Conservation (phyloP, 192 early-diverging fungal genomes). For the Backusella sp. region DNA sequence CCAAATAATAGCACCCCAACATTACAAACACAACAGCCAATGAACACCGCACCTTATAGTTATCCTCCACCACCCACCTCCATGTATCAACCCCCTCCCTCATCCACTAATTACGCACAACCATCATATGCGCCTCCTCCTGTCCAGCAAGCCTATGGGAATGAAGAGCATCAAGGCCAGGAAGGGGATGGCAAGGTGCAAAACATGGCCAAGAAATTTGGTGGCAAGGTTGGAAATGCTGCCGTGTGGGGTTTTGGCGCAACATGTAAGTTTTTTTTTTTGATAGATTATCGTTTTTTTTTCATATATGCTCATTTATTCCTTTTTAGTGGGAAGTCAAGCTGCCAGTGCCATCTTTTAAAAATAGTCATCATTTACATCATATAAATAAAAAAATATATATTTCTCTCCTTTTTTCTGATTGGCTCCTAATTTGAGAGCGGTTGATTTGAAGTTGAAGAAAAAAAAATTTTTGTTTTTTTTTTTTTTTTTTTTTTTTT, state of each 20-base stretch:
- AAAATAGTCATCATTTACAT: neutral
- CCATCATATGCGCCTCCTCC: conserved; percentile 11
- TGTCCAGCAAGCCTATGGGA: neutral
- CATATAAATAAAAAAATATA: neutral
- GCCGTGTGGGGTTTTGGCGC: conserved; percentile 31
- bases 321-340: conserved; percentile 15
- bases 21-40: neutral
- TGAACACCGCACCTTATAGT: conserved; percentile 12
- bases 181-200: conserved; percentile 19
- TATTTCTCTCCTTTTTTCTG: neutral
- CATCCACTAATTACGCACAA: conserved; percentile 1
- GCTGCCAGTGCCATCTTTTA: conserved; percentile 24
- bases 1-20: neutral
- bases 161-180: neutral
- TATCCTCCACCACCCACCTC: conserved; percentile 30
- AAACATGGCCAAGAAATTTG: conserved; percentile 32
- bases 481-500: conserved; percentile 7
- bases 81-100: conserved; percentile 15
- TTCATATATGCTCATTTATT: neutral
- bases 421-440: neutral
- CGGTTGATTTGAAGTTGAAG: neutral
- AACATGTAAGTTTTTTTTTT: conserved; percentile 20
- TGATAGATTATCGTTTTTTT: neutral
- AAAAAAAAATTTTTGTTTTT: conserved; percentile 5
- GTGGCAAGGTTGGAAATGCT: conserved; percentile 21